Percentiles rank a stretch among this genome's conserved stretches.
Conservation (phyloP, 1,139 yeast genomes). For the Yamadazyma trypodendri region DNA sequence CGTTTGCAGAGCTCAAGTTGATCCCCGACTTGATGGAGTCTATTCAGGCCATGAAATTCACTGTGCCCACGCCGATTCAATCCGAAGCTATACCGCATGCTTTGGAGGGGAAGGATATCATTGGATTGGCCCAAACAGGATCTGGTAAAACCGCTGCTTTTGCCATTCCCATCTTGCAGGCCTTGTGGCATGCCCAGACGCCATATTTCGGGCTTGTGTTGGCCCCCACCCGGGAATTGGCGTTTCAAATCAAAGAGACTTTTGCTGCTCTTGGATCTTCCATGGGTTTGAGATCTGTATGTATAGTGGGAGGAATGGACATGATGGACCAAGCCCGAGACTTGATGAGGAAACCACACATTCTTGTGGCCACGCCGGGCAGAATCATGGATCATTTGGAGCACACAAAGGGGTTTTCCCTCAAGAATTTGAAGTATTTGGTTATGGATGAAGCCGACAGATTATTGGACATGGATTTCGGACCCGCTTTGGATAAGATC, state of each 20-base stretch:
- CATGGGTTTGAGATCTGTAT: constrained; percentile 86
- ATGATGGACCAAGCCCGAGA: constrained; percentile 98
- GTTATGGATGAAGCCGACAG: constrained; percentile 99
- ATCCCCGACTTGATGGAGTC: constrained; percentile 84
- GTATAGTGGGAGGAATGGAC: constrained; percentile 97
- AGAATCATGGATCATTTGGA: constrained; percentile 94
- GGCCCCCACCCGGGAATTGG: constrained; percentile 97
- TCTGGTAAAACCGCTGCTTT: constrained; percentile 87
- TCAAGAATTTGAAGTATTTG: constrained; percentile 74
- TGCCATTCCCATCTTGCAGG: constrained; percentile 87
- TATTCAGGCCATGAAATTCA: constrained; percentile 62
- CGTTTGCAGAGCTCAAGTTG: constrained; percentile 54
- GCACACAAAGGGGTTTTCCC: constrained; percentile 86
- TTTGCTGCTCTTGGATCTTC: constrained; percentile 89
- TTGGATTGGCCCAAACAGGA: constrained; percentile 82
- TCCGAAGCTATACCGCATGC: constrained; percentile 91
- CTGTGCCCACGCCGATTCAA: constrained; percentile 87
- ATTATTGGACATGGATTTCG: constrained; percentile 92
- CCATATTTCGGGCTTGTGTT: constrained; percentile 87
- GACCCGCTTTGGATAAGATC: constrained; percentile 88
- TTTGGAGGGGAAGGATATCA: constrained; percentile 76
- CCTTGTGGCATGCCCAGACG: constrained; percentile 82
- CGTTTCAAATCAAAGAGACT: constrained; percentile 92
- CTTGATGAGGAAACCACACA: constrained; percentile 88
- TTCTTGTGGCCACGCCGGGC: constrained; percentile 80